A percentile compares a stretch with the other conserved stretches of the same genome.
Evolutionary conservation across 1,284 basidiomycete genomes (phyloP).

Genomic region (Stygiomarasmius scandens): DNA sequence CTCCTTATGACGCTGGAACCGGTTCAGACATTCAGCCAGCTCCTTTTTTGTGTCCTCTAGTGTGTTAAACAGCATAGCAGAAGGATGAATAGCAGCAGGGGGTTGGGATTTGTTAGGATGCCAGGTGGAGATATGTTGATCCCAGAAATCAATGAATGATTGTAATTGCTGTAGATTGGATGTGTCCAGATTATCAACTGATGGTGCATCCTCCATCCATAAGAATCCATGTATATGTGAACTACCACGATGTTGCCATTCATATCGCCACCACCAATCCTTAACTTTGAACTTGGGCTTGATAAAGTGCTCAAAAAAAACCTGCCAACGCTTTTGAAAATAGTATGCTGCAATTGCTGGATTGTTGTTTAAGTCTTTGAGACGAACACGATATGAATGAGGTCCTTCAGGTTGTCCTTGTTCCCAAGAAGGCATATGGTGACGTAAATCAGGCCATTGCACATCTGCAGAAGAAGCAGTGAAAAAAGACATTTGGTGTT

Average conservation of each 20-base stretch:
- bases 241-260: conserved; percentile 25
- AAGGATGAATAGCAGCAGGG: conserved; percentile 16
- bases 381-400: no score
- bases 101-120: conserved; percentile 10
- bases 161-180: conserved; percentile 7
- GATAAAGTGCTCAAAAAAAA: no score
- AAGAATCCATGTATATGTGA: conserved; percentile 24
- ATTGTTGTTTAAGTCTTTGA: no score
- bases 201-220: conserved; percentile 22
- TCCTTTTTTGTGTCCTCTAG: conserved; percentile 20
- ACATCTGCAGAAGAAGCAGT: no score
- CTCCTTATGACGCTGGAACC: no score
- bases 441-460: no score
- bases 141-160: conserved; percentile 18
- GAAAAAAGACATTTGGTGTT: no score
- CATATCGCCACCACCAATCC: conserved; percentile 21
- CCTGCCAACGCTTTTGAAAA: no score
- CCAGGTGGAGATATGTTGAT: conserved; percentile 16
- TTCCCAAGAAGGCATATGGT: no score
- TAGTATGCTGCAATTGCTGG: no score
- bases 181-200: conserved; percentile 13
- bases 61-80: conserved; percentile 12
- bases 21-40: conserved; percentile 16
- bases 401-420: no score
- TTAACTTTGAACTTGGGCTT: no score